These are phyloP conservation scores for Tremella fuciformis DNA, from an alignment of 768 basidiomycete species.

Conservation along the genomic window DNA sequence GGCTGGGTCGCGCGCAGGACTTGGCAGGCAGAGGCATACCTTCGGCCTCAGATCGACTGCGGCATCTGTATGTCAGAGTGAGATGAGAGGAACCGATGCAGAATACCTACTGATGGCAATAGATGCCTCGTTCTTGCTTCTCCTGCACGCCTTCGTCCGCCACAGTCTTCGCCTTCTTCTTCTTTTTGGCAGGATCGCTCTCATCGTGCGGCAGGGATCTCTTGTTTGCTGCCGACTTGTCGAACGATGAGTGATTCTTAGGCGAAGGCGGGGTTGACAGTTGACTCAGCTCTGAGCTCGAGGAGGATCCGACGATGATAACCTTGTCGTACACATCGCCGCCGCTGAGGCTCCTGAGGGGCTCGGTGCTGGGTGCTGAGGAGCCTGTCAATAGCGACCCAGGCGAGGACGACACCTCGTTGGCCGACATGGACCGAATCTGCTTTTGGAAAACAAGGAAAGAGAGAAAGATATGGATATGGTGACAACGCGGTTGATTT, in stretches of 20 bases:
- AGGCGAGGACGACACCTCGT: not conserved
- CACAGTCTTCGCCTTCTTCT: not conserved
- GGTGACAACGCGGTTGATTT: too few relatives aligned
- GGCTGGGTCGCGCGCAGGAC: too few relatives aligned
- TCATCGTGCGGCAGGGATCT: not conserved
- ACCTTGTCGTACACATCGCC: too few relatives aligned
- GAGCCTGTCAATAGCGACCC: conserved; percentile 1
- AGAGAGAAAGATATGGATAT: too few relatives aligned
- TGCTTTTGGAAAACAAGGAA: too few relatives aligned
- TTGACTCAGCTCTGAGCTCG: conserved; percentile 1
- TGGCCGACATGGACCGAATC: too few relatives aligned
- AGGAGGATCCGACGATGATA: too few relatives aligned
- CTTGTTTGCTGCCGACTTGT: not conserved
- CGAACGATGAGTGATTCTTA: too few relatives aligned
- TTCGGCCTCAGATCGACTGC: conserved; percentile 8
- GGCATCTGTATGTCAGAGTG: conserved; percentile 4
- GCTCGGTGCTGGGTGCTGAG: not conserved
- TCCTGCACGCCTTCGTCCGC: conserved; percentile 1
- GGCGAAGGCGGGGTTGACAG: not conserved
- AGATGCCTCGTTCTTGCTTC: conserved; percentile 2
- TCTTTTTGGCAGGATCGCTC: not conserved
- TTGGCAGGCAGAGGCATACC: not conserved
- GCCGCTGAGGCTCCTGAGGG: too few relatives aligned
- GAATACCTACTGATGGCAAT: conserved; percentile 18
- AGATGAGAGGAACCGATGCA: not conserved